phyloP scores from a whole-genome alignment of 2,329 filamentous ascomycete species.

The Aureobasidium sp. region DNA sequence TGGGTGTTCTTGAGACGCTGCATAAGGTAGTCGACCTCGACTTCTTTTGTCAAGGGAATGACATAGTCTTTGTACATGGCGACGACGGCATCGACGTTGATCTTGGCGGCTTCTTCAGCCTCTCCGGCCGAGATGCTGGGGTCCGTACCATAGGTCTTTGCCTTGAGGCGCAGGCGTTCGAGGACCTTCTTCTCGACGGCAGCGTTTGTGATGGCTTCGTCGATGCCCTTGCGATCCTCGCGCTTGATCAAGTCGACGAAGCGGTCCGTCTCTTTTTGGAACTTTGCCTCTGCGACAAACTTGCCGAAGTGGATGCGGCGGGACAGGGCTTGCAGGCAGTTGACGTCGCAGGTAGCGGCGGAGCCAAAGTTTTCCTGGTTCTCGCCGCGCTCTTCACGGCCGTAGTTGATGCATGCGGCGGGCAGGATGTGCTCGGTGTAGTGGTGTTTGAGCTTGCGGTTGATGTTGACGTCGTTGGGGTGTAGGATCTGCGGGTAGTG shows the following conservation, averaged over 20 bases:
- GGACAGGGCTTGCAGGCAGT: constrained; percentile 81
- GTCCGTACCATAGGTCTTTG: constrained; percentile 87
- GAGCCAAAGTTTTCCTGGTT: constrained; percentile 93
- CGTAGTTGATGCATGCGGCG: constrained; percentile 69
- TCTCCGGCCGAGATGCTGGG: constrained; percentile 52
- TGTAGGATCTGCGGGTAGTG: constrained; percentile 85
- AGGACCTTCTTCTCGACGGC: constrained; percentile 88
- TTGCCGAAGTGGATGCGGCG: constrained; percentile 95
- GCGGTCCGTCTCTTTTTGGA: constrained; percentile 69
- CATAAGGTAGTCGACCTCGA: constrained; percentile 98
- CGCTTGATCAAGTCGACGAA: constrained; percentile 79
- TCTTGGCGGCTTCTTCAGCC: constrained; percentile 60
- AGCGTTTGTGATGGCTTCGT: constrained; percentile 80
- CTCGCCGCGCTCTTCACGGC: constrained; percentile 73
- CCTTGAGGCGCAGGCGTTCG: constrained; percentile 79
- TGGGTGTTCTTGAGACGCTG: constrained; percentile 63
- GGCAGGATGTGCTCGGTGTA: constrained; percentile 83
- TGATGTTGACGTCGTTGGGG: constrained; percentile 83
- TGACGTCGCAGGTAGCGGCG: constrained; percentile 82
- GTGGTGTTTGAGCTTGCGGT: constrained; percentile 74
- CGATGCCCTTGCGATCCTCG: constrained; percentile 73
- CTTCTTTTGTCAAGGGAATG: constrained; percentile 94
- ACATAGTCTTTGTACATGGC: constrained; percentile 78
- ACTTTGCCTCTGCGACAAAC: constrained; percentile 96
- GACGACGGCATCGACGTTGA: constrained; percentile 86